Base-by-base conservation (phyloP, 2,329 filamentous ascomycete genomes). In the Penicillium paneum region DNA sequence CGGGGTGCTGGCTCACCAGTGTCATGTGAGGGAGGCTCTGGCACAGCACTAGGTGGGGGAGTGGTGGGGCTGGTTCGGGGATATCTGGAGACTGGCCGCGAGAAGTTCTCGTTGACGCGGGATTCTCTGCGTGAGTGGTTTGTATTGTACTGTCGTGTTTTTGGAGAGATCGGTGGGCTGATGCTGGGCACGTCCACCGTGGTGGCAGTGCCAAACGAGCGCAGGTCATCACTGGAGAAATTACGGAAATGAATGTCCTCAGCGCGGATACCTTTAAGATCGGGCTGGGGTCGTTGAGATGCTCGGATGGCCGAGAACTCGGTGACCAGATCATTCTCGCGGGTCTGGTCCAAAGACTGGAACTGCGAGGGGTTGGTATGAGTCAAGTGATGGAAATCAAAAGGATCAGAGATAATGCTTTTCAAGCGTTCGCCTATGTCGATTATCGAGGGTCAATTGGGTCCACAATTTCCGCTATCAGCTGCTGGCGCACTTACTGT, bases 381-480 rank as follows among this genome's bases (percentile, higher is more conserved):
- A 34, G 82, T 82, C 49, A 87, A 69, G 63, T 86, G 84, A 58
- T 86, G 82, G 64, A 87, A 87, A 62, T 84, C 81, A 68, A 84
- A 87, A 1, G 84, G 84, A 53, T 79, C 78, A 0, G 84, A 87
- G 49, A 86, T 86, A 54, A 74, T 73, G 39, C 70, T 71, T 66
- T 81, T 82, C 49, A 76, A 52, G 19, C 70, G 69, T 50, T 73
- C 69, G 60, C 73, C 74, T 77, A 57, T 7, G 34, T 42, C 39
- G 59, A 49, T 29, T 28, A 24, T 52, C 44, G 38, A 41, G 43
- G 52, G 44, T 51, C 35, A 40, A 51, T 42, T 49, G 42, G 5
- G 39, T 38, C 29, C 36, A 43, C 17, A 42, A 10, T 48, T 21
- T 38, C 21, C 15, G 10, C 31, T 50, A 8, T 21, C 17, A 42